Evolutionary conservation across 805 yeast genomes (phyloP).

Genomic region (Yamadazyma sp.): DNA sequence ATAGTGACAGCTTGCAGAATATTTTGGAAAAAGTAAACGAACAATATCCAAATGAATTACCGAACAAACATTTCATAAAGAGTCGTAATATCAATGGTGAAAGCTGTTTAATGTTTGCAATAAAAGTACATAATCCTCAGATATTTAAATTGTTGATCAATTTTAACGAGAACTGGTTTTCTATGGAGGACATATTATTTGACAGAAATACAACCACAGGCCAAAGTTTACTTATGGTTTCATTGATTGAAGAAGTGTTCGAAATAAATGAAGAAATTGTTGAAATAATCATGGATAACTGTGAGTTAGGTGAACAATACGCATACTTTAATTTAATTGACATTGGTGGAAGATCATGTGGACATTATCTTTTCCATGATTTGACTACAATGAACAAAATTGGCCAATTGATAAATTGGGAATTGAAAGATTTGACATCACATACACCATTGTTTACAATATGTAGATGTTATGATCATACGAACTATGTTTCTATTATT

Average conservation of each 20-base stretch:
- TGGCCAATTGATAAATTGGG: constrained; percentile 71
- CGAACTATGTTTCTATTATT: constrained; percentile 52
- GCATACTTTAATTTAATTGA: constrained; percentile 53
- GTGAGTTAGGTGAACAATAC: constrained; percentile 44
- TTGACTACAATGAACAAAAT: constrained; percentile 47
- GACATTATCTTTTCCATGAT: constrained; percentile 69
- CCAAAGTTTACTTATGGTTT: constrained; percentile 55
- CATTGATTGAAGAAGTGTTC: constrained; percentile 54
- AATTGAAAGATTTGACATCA: constrained; percentile 53
- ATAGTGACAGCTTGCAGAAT: constrained; percentile 15
- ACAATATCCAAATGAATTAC: constrained; percentile 12
- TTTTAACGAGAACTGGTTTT: constrained; percentile 45
- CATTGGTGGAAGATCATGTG: constrained; percentile 54
- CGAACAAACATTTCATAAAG: constrained; percentile 19
- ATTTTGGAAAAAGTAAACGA: constrained; percentile 14
- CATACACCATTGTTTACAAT: constrained; percentile 79
- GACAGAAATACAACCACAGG: constrained; percentile 55
- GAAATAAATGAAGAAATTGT: constrained; percentile 46
- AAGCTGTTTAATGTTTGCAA: constrained; percentile 64
- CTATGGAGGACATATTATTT: constrained; percentile 63
- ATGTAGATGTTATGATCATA: constrained; percentile 78
- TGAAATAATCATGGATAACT: constrained; percentile 36
- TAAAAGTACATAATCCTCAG: constrained; percentile 44
- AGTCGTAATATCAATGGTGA: constrained; percentile 53
- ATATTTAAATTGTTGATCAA: constrained; percentile 47